phyloP scores from a whole-genome alignment of 257 asterid genomes.

The Nicotiana attenuata region DNA sequence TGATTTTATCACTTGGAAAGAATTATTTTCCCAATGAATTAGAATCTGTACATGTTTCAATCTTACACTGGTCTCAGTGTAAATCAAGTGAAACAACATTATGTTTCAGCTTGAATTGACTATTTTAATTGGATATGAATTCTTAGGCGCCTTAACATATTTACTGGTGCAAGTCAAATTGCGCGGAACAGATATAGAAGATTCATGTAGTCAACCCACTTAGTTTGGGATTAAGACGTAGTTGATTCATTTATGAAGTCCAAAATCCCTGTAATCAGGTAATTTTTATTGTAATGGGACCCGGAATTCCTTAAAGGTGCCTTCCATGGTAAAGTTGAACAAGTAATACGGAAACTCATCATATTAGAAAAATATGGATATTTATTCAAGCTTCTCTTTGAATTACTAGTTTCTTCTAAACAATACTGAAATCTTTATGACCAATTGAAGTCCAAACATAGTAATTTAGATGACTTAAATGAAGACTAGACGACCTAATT shows the following conservation, averaged over 20 bases:
- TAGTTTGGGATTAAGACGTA: not conserved
- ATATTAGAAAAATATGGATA: not conserved
- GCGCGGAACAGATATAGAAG: not conserved
- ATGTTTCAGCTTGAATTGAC: not conserved
- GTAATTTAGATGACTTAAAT: not conserved
- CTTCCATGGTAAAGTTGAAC: not conserved
- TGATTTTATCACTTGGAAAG: not conserved
- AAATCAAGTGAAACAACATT: not conserved
- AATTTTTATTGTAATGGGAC: not conserved
- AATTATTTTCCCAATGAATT: not conserved
- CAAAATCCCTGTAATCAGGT: not conserved
- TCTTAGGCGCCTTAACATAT: not conserved
- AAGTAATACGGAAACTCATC: not conserved
- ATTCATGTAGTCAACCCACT: not conserved
- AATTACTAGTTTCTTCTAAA: not conserved
- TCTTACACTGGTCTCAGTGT: not conserved
- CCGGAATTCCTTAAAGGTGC: not conserved
- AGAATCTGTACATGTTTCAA: not conserved
- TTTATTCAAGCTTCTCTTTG: not conserved
- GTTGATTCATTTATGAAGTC: not conserved
- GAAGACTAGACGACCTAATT: not conserved
- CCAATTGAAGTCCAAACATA: not conserved
- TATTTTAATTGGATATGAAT: not conserved
- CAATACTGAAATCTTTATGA: not conserved
- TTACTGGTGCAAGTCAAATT: not conserved